phyloP scores from a whole-genome alignment of 306 rosid species.

The Casuarina cunninghamiana region DNA sequence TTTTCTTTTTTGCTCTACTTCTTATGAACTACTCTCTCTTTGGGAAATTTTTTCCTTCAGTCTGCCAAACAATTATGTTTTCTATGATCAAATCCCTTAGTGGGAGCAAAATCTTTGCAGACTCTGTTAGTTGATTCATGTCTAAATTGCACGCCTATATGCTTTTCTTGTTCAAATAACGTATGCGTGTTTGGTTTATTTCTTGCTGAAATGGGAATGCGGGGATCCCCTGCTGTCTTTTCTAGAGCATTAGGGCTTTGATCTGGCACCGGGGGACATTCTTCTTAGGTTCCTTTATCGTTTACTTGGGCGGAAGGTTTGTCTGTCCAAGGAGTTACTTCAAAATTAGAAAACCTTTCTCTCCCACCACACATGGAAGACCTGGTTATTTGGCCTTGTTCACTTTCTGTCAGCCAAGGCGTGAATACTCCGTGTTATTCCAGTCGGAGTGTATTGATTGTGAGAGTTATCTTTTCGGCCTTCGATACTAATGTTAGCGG shows the following conservation, averaged over 20 bases:
- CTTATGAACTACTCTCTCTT: not conserved
- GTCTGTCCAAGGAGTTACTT: not conserved
- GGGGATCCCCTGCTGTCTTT: constrained; percentile 34
- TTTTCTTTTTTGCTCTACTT: constrained; percentile 3
- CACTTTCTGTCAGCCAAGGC: constrained; percentile 8
- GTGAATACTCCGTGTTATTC: constrained; percentile 4
- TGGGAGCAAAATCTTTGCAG: not conserved
- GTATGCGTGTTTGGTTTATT: constrained; percentile 18
- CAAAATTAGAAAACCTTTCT: not conserved
- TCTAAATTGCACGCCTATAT: not conserved
- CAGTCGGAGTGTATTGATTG: not conserved
- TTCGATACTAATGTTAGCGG: not conserved
- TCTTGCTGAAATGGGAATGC: constrained; percentile 31
- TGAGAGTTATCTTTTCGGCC: not conserved
- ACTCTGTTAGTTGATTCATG: not conserved
- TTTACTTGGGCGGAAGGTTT: constrained; percentile 5
- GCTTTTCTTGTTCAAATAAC: constrained; percentile 22
- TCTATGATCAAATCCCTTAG: constrained; percentile 15
- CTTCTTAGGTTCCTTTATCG: constrained; percentile 26
- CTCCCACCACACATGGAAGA: not conserved
- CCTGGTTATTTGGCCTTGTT: not conserved
- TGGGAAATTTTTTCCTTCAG: not conserved
- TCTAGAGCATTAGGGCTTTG: constrained; percentile 42
- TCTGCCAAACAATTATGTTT: not conserved
- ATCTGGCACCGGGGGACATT: constrained; percentile 16